Conservation (phyloP, 2,329 filamentous ascomycete genomes). For the Fusarium neocosmosporiellum region DNA sequence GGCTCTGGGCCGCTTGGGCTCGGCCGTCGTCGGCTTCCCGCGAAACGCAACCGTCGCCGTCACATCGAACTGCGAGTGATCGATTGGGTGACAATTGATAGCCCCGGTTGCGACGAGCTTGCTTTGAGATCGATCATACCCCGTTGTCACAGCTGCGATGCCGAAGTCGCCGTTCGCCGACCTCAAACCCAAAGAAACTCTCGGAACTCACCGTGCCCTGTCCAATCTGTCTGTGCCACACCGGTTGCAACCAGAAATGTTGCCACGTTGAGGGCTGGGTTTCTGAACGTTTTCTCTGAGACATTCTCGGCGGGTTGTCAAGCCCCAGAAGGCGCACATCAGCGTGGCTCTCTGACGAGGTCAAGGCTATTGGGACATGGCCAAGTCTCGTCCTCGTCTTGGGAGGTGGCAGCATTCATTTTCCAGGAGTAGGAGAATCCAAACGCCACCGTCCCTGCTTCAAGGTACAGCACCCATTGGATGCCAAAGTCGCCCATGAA, state of each 20-base stretch:
- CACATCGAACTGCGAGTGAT: neutral
- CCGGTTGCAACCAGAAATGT: slow-evolving; percentile 10
- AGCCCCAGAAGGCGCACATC: slow-evolving; percentile 17
- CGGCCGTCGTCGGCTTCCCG: slow-evolving; percentile 30
- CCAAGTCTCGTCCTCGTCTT: slow-evolving; percentile 14
- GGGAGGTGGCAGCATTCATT: slow-evolving; percentile 15
- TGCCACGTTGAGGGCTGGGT: slow-evolving; percentile 27
- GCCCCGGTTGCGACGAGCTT: neutral
- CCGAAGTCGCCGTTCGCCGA: slow-evolving; percentile 7
- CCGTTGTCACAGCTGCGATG: neutral
- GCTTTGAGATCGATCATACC: slow-evolving; percentile 10
- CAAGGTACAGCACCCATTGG: slow-evolving; percentile 19
- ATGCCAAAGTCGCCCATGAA: slow-evolving; percentile 1
- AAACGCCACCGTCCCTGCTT: slow-evolving; percentile 40
- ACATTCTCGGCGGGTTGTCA: slow-evolving; percentile 10
- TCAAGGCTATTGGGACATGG: slow-evolving; percentile 17
- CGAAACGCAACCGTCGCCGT: slow-evolving; percentile 11
- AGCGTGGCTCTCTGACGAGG: slow-evolving; percentile 21
- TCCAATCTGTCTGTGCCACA: slow-evolving; percentile 24
- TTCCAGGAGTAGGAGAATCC: slow-evolving; percentile 27
- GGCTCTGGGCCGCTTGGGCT: slow-evolving; percentile 23
- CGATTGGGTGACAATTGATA: slow-evolving; percentile 1
- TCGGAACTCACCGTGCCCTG: slow-evolving; percentile 22
- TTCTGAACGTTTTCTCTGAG: slow-evolving; percentile 10
- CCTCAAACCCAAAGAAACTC: neutral